Conservation (phyloP, 495 filamentous ascomycete species). For the Lasiosphaeris hirsuta region DNA sequence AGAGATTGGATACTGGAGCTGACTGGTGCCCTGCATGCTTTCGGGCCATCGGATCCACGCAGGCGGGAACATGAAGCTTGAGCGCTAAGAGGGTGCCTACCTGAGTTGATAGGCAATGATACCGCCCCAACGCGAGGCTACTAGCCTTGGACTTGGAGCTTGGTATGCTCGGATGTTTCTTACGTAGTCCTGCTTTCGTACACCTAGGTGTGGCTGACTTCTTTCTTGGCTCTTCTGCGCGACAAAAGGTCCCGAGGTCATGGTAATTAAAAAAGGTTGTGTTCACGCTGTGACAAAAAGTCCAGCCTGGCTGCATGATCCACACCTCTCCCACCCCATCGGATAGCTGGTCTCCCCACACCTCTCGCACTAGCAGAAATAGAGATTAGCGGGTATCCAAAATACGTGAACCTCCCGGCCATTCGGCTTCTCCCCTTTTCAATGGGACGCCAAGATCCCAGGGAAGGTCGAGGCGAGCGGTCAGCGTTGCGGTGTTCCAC, state of each 20-base stretch:
- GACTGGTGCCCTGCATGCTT: not conserved
- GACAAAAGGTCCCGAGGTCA: no score
- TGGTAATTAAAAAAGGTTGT: no score
- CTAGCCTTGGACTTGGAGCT: no score
- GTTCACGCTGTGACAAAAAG: no score
- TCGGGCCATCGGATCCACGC: slow-evolving; percentile 11
- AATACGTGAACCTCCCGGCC: not conserved
- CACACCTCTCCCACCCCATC: slow-evolving; percentile 9
- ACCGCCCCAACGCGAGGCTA: no score
- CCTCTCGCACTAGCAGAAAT: slow-evolving; percentile 2
- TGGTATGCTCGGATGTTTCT: no score
- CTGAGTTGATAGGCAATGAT: no score
- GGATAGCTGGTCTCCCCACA: slow-evolving; percentile 4
- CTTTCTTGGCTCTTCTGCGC: no score
- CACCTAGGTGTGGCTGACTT: no score
- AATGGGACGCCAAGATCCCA: slow-evolving; percentile 2
- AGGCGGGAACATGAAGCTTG: not conserved
- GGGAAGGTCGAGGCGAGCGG: not conserved
- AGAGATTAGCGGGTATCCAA: slow-evolving; percentile 6
- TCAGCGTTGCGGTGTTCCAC: not conserved
- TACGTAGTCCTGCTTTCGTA: no score
- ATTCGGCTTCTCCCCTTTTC: slow-evolving; percentile 11
- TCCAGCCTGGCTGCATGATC: not conserved
- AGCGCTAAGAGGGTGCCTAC: not conserved
- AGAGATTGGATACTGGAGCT: no score